Evolutionary conservation across 2,329 filamentous ascomycete genomes (phyloP), one percentile per base, ranked within the genome.

Genomic region (Apiospora rasikravindrae): DNA sequence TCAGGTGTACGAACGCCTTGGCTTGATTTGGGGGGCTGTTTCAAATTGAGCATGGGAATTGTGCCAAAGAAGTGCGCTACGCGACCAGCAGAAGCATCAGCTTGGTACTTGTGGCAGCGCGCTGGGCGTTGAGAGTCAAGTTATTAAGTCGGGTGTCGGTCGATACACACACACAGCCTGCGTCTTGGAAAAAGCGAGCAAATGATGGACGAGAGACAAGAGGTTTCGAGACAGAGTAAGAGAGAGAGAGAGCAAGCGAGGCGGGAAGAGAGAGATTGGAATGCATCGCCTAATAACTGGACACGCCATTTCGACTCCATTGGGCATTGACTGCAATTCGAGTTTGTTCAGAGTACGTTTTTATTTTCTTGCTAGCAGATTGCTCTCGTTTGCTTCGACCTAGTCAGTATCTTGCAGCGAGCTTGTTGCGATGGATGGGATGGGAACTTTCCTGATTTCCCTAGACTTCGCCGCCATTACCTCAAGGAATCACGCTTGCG

Each of bases 41-140:
- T 69, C 68, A 69, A 51, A 57, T 69, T 69, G 68, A 69, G n/a
- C 68, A 57, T 69, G 68, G 47, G 47, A 69, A 57, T 69, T 69
- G 33, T 37, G 68, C 29, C 13, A 44, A 37, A 68, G 57, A 2
- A 37, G 33, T 37, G 4, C 57, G 57, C 57, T 64, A 64, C 57
- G 57, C 57, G 29, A 64, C 57, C 57, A 40, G 33, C 57, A 24
- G 22, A 4, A 26, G 49, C n/a, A 51, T 19, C 42, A 45, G 44
- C 14, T 45, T 19, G 44, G 44, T 57, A 57, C 29, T 61, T 61
- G 53, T 61, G 53, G 53, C 53, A 61, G 53, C 53, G 49, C 49
- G 33, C 26, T 33, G 29, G 53, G 53, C 53, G 53, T 61, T 22
- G 29, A 61, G 53, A 61, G 53, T 61, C 53, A 61, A 61, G 29